Evolutionary conservation across 208 protist species (phyloP).

Genomic region (Zelonia costaricensis): DNA sequence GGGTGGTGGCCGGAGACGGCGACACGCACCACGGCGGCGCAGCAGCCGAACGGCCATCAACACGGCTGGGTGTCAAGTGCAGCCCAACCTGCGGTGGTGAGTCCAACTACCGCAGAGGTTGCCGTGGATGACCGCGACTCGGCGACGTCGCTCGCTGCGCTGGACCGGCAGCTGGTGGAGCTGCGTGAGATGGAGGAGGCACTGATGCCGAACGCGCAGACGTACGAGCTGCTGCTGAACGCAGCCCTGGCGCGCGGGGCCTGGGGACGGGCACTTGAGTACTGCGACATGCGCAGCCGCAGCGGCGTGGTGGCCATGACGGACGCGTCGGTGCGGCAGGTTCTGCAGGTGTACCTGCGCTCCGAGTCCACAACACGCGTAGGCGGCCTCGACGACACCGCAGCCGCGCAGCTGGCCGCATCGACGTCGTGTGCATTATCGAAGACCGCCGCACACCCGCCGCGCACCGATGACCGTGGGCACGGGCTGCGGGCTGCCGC

Average conservation of each 20-base stretch:
- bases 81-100: no score
- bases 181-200: slow-evolving; percentile 31
- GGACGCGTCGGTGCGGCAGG: slow-evolving; percentile 41
- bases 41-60: no score
- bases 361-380: neutral
- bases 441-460: no score
- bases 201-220: slow-evolving; percentile 61
- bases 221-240: slow-evolving; percentile 64
- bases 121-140: neutral
- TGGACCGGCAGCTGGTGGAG: slow-evolving; percentile 26
- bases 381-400: no score
- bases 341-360: slow-evolving; percentile 39
- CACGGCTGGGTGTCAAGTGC: no score
- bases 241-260: slow-evolving; percentile 40
- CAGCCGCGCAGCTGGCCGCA: no score
- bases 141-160: neutral
- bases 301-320: slow-evolving; percentile 37
- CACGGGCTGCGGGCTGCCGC: no score
- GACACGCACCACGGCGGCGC: no score
- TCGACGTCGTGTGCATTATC: no score
- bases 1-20: no score
- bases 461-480: no score
- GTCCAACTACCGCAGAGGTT: no score
- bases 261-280: slow-evolving; percentile 55
- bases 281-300: slow-evolving; percentile 39